These are phyloP conservation scores for Barbatosphaeria neglecta DNA, from an alignment of 495 filamentous ascomycete genomes.

Conservation along the genomic window DNA sequence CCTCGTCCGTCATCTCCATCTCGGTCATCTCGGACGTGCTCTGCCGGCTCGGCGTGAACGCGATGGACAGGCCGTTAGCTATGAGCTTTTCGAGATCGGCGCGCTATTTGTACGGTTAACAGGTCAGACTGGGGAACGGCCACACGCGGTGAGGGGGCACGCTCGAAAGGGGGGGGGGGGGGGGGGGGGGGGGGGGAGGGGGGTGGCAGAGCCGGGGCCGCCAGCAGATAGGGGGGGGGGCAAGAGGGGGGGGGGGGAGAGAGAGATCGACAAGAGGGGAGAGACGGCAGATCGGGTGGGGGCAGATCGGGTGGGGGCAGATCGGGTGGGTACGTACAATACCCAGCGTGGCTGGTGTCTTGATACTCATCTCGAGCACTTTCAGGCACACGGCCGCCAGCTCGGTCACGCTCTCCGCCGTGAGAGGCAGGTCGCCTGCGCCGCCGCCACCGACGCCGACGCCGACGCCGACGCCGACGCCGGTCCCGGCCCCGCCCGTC, in stretches of 20 bases:
- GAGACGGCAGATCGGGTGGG: too few species aligned
- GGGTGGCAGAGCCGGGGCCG: too few species aligned
- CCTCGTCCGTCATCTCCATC: not conserved
- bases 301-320: too few species aligned
- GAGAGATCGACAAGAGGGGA: too few species aligned
- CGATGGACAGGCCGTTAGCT: slow-evolving; percentile 14
- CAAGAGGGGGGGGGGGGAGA: too few species aligned
- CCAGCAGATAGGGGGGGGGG: too few species aligned
- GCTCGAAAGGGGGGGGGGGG: too few species aligned
- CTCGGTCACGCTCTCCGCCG: slow-evolving; percentile 15
- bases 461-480: too few species aligned
- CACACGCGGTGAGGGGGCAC: too few species aligned
- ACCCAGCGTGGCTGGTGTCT: slow-evolving; percentile 16
- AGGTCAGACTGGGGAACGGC: not conserved
- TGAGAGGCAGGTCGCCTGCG: slow-evolving; percentile 8
- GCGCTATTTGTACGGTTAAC: slow-evolving; percentile 18
- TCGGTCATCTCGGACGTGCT: not conserved
- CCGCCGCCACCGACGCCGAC: not conserved
- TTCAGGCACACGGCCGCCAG: slow-evolving; percentile 12
- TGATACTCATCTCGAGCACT: not conserved
- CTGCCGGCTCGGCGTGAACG: not conserved
- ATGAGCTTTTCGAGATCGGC: slow-evolving; percentile 34
- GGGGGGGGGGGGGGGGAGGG: too few species aligned
- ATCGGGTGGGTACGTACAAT: slow-evolving; percentile 24
- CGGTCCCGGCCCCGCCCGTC: slow-evolving; percentile 1